These are phyloP conservation scores for Pichia gijzeniarum DNA, from an alignment of 805 yeast species.

Conservation along the genomic window DNA sequence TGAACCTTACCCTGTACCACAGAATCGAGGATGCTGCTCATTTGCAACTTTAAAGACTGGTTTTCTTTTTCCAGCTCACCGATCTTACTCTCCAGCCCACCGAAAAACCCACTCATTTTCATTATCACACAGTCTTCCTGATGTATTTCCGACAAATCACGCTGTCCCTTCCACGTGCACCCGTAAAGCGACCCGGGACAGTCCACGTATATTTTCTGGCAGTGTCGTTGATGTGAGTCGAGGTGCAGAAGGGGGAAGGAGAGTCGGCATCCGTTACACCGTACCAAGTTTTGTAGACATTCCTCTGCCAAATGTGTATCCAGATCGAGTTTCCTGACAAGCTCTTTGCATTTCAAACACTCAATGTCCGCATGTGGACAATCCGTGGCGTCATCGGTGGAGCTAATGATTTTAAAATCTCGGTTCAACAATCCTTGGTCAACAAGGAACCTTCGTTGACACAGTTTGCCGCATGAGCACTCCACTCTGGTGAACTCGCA, in stretches of 20 bases:
- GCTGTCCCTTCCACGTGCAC: conserved; percentile 40
- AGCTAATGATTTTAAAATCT: not conserved
- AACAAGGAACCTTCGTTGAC: conserved; percentile 17
- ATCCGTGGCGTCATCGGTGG: not conserved
- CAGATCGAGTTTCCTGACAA: conserved; percentile 27
- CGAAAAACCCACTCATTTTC: conserved; percentile 24
- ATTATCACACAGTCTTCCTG: conserved; percentile 24
- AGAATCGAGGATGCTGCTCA: conserved; percentile 40
- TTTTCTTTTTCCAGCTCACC: conserved; percentile 32
- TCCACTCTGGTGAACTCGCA: conserved; percentile 35
- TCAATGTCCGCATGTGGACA: conserved; percentile 36
- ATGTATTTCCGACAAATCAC: conserved; percentile 28
- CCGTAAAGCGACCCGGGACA: conserved; percentile 47
- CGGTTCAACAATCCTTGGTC: conserved; percentile 5
- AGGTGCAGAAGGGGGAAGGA: conserved; percentile 35
- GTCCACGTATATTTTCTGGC: conserved; percentile 34
- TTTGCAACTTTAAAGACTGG: conserved; percentile 34
- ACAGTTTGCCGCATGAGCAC: conserved; percentile 28
- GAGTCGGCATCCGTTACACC: conserved; percentile 36
- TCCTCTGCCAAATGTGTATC: conserved; percentile 33
- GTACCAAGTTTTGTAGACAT: conserved; percentile 35
- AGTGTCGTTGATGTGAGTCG: conserved; percentile 36
- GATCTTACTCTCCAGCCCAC: conserved; percentile 26
- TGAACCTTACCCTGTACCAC: conserved; percentile 44
- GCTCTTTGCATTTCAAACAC: conserved; percentile 34